Base-by-base conservation (phyloP, 495 filamentous ascomycete species). In the Neurospora hispaniola region DNA sequence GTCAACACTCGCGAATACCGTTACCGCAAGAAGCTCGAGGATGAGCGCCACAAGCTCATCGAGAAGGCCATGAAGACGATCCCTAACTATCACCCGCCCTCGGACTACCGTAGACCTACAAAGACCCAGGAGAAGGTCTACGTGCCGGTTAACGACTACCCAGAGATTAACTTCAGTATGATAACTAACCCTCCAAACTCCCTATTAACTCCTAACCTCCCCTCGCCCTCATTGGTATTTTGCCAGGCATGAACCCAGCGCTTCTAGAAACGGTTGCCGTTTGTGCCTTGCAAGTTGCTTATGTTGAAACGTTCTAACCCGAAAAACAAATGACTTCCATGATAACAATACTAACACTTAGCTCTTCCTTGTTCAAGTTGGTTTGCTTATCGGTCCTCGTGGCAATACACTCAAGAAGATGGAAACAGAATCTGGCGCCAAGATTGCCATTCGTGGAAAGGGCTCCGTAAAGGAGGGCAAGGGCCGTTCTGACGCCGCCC, bases 91-190 rank as follows among this genome's bases (percentile, higher is more conserved):
- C 92, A 97, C 81, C 94, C 96, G 77, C 96, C 96, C 48, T 90
- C 93, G 85, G 96, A 99, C 82, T 98, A 98, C 82, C 93, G 96
- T 80, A 93, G 96, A 71, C 96, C 96, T 44, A 97, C 94, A 79
- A 99, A 98, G 92, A 98, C 96, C 79, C 94, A 98, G 84, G 96
- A 99, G 89, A 99, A 98, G 89, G 95, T 99, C 90, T 99, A 99
- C 82, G 96, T 99, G 80, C 96, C 96, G 79, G 96, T 99, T 86
- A 98, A 98, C 90, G 96, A 99, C 84, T 99, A 99, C 85, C 96
- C 96, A 88, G 96, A 98, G 85, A 98, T 99, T 92, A 99, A 99
- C 92, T 99, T 98, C 93, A 98, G 96, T 99, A 97, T 93, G 94
- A 95, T 94, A 92, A 90, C 94, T 96, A 97, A 97, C 94, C 94